Evolutionary conservation across 2,329 filamentous ascomycete genomes (phyloP).

Genomic region (Diaporthe sp.): DNA sequence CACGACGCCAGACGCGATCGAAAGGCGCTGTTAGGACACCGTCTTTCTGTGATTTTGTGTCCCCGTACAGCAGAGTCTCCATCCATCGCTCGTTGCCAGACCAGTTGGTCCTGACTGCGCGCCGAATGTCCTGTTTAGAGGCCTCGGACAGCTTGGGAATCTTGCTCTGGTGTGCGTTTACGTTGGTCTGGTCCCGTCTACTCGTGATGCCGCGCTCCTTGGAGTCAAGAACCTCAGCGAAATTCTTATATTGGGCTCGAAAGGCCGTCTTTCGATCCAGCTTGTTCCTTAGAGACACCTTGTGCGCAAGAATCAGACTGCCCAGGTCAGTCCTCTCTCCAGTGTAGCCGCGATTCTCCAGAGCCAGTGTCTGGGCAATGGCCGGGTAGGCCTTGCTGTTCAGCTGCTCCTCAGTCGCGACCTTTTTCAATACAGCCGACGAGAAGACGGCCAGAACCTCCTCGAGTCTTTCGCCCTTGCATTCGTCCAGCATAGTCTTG

Average conservation of each 20-base stretch:
- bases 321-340: slow-evolving; percentile 68
- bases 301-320: slow-evolving; percentile 80
- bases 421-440: slow-evolving; percentile 81
- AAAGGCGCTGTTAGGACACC: slow-evolving; percentile 76
- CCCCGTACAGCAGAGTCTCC: slow-evolving; percentile 77
- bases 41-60: slow-evolving; percentile 67
- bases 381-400: slow-evolving; percentile 52
- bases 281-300: slow-evolving; percentile 70
- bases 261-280: slow-evolving; percentile 72
- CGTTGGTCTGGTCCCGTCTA: slow-evolving; percentile 62
- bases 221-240: slow-evolving; percentile 72
- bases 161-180: background rate
- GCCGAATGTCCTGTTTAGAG: slow-evolving; percentile 65
- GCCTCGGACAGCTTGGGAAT: slow-evolving; percentile 52
- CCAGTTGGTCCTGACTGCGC: slow-evolving; percentile 80
- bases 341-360: slow-evolving; percentile 70
- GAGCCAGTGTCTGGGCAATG: slow-evolving; percentile 66
- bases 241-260: slow-evolving; percentile 70
- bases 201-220: slow-evolving; percentile 72
- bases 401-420: slow-evolving; percentile 57
- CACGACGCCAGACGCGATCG: slow-evolving; percentile 77
- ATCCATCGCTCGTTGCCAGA: slow-evolving; percentile 82
- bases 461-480: slow-evolving; percentile 89
- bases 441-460: slow-evolving; percentile 90
- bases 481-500: slow-evolving; percentile 97